Base-by-base conservation (phyloP, 306 rosid species). In the Casuarina equisetifolia region DNA sequence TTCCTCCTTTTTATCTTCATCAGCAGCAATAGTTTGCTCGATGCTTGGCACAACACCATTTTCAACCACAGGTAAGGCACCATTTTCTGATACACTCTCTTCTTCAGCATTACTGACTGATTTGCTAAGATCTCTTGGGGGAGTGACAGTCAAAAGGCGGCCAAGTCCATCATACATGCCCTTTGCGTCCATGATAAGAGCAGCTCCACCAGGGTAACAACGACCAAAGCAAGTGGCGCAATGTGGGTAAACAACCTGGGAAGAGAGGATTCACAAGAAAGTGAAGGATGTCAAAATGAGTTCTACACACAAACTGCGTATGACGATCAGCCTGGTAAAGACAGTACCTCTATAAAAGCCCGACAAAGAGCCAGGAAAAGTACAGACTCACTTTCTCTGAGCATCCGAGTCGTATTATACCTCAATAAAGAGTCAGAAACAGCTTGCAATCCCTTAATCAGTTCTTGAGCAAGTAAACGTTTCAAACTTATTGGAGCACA, bases 291-390 rank as follows among this genome's bases (percentile, higher is more conserved):
- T 52, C 19, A 75, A 49, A 64, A 78, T 39, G 36, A 40, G 50
- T 59, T 45, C 44, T 52, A 17, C 48, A 17, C 61, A 74, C 25
- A 57, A 3, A 49, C 39, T 58, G 66, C 70, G 32, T 46, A 58
- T 79, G 50, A 49, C 39, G 62, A 79, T 36, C 62, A 77, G 61
- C 70, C 55, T 17, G 45, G 69, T 49, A 72, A 67, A 40, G 51
- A 49, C 54, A 69, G 8, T 73, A 96, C 99, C 99, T 92, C 98
- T 32, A 90, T 83, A 77, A 90, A 96, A 73, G 98, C 93, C 74
- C 97, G 88, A 84, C 99, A 96, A 68, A 96, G 99, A 53, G 97
- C 88, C 73, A 90, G 90, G 86, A 94, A 94, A 83, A 95, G 98
- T 78, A 92, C 97, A 46, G 99, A 91, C 78, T 96, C 99, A 1